These are phyloP conservation scores for Mycena chlorophos DNA, from an alignment of 768 basidiomycete genomes.

Conservation along the genomic window DNA sequence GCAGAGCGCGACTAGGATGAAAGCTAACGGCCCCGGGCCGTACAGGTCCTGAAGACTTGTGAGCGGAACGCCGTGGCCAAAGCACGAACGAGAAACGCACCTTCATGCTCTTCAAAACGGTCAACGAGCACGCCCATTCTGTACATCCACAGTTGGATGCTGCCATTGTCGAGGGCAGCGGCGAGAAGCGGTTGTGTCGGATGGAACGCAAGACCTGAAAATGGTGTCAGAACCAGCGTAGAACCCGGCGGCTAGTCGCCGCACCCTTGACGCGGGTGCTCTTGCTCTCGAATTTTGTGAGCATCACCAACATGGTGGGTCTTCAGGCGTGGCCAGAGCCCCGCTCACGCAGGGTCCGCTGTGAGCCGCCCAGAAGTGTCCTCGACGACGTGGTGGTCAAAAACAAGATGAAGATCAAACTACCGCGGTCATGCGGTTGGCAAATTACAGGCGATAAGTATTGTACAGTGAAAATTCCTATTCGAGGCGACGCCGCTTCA, in stretches of 20 bases:
- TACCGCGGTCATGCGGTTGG: too few species aligned
- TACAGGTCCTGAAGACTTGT: constrained; percentile 72
- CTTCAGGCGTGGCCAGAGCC: too few species aligned
- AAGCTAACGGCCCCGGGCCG: constrained; percentile 93
- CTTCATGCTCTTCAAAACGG: constrained; percentile 98
- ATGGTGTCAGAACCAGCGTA: constrained; percentile 13
- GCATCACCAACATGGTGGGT: constrained; percentile 81
- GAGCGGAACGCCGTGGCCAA: constrained; percentile 16
- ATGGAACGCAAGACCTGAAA: constrained; percentile 83
- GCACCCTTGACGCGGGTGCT: constrained; percentile 96
- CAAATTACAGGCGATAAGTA: too few species aligned
- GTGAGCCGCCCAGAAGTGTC: too few species aligned
- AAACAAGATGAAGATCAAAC: too few species aligned
- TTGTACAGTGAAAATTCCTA: too few species aligned
- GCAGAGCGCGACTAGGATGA: constrained; percentile 89
- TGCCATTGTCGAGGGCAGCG: constrained; percentile 95
- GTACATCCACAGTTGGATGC: constrained; percentile 98
- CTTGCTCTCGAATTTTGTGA: constrained; percentile 99
- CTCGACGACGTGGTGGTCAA: too few species aligned
- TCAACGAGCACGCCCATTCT: constrained; percentile 99
- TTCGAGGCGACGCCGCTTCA: too few species aligned
- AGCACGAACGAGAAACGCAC: constrained; percentile 49
- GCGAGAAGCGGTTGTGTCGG: constrained; percentile 95
- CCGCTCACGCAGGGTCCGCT: too few species aligned
- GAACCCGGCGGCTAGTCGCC: constrained; percentile 23